Evolutionary conservation across 1,139 yeast genomes (phyloP), one percentile per base, ranked within the genome.

Genomic region (Debaryomyces udenii): DNA sequence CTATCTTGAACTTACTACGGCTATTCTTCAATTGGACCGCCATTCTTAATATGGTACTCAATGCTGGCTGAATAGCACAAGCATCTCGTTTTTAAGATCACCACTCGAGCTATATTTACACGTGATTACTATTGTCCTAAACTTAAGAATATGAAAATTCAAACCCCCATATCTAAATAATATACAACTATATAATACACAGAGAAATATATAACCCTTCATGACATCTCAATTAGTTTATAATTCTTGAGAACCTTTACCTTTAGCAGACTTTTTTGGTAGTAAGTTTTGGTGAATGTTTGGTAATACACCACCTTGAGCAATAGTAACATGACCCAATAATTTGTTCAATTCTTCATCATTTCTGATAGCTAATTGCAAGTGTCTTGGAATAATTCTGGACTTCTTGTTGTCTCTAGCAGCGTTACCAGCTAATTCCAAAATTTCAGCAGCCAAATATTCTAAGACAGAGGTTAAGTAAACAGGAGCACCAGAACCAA

Each of bases 241-340:
- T 76, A 85, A 83, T 75, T 85, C 94, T 76, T 85, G 93, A 64
- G 91, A 84, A 72, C 86, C 88, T 73, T 83, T 83, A 51, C 62
- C 67, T 74, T 83, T 83, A 51, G 86, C 79, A 57, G 89, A 79
- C 80, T 91, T 91, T 83, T 88, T 83, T 76, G 97, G 96, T 72
- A 90, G 83, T 71, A 91, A 83, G 80, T 86, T 86, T 74, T 86
- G 93, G 76, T 91, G 96, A 66, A 85, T 85, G 86, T 91, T 89
- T 78, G 96, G 96, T 70, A 88, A 80, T 53, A 89, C 96, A 86
- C 96, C 99, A 85, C 96, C 96, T 78, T 88, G 96, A 57, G 96
- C 96, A 61, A 88, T 88, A 53, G 95, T 70, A 42, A 70, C 75
- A 51, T 70, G 68, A 46, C 75, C 75, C 48, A 70, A 67, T 54